Base-by-base conservation (phyloP, 768 basidiomycete genomes). In the Chalciporus pseudorubinellus region DNA sequence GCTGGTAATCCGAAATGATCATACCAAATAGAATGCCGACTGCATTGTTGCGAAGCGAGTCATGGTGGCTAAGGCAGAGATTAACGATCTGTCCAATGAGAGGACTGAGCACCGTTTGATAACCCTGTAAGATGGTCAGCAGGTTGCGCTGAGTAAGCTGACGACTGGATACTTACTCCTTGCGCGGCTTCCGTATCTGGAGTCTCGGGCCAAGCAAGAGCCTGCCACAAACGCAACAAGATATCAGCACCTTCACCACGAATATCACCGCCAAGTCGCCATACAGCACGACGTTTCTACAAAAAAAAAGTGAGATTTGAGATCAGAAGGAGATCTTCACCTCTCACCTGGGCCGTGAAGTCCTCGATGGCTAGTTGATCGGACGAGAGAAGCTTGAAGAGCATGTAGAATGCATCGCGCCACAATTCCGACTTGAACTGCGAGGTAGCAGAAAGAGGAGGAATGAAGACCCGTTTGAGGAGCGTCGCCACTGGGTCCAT, bases 241-340 rank as follows among this genome's bases (percentile, higher is more conserved):
- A 95, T 84, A 6, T 81, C 74, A 2, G 93, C 88, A 14, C 93
- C 95, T 67, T 95, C 90, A 10, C 93, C 94, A 20, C 95, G 83
- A 61, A 98, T 84, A 70, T 98, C 95, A 22, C 94, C 94, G 6
- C 90, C 92, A n/a, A 98, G 81, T 33, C 92, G 82, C 95, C 95
- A 98, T 10, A 95, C 90, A 3, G 95, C 90, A 39, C 95, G 84
- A 38, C 93, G 89, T 84, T 92, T 92, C 91, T 97, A 51, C 29
- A 26, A 42, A 26, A 42, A 36, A 41, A 12, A 46, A 46, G 28
- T 56, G 18, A 59, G 52, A 31, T 39, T 12, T 26, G 36, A 20
- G 50, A 49, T 18, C 29, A 28, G n/a, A 22, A 52, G 10, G 29
- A 49, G 24, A 45, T 26, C 10, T 49, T 18, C 13, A 31, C 14